These are phyloP conservation scores for Metschnikowia orientalis DNA, from an alignment of 805 yeast species.

Conservation along the genomic window DNA sequence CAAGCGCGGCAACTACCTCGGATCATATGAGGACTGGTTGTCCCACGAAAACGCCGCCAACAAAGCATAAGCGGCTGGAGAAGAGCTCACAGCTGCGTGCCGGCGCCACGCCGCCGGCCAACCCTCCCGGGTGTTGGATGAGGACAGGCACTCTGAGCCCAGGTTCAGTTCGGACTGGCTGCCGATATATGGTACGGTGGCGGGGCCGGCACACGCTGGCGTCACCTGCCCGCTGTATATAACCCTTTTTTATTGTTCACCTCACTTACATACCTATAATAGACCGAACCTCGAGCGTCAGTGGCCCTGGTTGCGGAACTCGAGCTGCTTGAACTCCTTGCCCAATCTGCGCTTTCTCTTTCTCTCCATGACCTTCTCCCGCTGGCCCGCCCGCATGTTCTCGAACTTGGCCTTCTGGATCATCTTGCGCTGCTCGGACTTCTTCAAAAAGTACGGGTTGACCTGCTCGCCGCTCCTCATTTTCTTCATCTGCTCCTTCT, in stretches of 20 bases:
- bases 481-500: constrained; percentile 44
- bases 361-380: constrained; percentile 80
- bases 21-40: constrained; percentile 86
- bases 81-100: too few species aligned
- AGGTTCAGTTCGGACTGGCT: too few species aligned
- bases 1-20: constrained; percentile 79
- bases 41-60: constrained; percentile 28
- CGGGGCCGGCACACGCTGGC: too few species aligned
- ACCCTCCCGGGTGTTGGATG: too few species aligned
- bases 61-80: constrained; percentile 4
- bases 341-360: constrained; percentile 83
- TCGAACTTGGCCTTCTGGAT: constrained; percentile 76
- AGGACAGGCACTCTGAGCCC: too few species aligned
- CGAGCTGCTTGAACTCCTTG: constrained; percentile 62
- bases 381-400: constrained; percentile 61
- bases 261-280: constrained; percentile 4
- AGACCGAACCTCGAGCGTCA: not conserved
- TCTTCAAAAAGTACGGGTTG: constrained; percentile 55
- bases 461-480: constrained; percentile 47
- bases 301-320: constrained; percentile 22
- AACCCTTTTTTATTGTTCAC: constrained; percentile 1
- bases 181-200: too few species aligned
- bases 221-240: constrained; percentile 7
- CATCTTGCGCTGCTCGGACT: constrained; percentile 67
- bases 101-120: too few species aligned